Evolutionary conservation across 192 early-diverging fungal species (phyloP), one percentile per base, ranked within the genome.

Genomic region (Rhizoclosmatium globosum): DNA sequence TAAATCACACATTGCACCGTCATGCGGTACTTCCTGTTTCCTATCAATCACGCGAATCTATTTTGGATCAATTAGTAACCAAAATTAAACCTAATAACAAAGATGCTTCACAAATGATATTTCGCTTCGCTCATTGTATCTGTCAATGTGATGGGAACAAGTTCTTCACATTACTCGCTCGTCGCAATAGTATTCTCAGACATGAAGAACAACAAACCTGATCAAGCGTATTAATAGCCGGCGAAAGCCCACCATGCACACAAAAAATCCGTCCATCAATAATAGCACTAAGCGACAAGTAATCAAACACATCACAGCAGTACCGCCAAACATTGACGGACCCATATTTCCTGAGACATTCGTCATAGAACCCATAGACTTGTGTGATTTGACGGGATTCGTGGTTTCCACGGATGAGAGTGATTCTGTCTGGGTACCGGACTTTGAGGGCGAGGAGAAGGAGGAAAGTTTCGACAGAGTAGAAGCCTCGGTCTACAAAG

Each of bases 291-390:
- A 99, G 86, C 41, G 96, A 94, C 78, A 99, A 85, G 84, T 95
- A 99, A 86, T 99, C 97, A 85, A 99, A 99, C 57, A 99, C 89
- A 74, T 99, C 96, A 58, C 96, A 98, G 81, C 97, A 99, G 80
- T 93, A 91, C 84, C 96, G 93, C 97, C 97, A 99, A 31, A 99
- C 98, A 85, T 97, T 96, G 57, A 97, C 95, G 69, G 93, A 95
- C 57, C 98, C 98, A 83, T 98, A 99, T 83, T 99, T 99, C 69
- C 96, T 92, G 80, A 99, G 80, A 78, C 97, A 98, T 87, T 99
- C 98, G 87, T 98, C 97, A 82, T 99, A 99, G 86, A 99, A 99
- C 58, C 97, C 97, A 83, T 99, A 99, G 9, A 98, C 96, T 88
- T 99, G 97, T 2, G 98, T 99, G 72, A 99, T 99, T 88, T 99